Evolutionary conservation across 140 eudicot genomes (phyloP).

Genomic region (Bidens hawaiensis): DNA sequence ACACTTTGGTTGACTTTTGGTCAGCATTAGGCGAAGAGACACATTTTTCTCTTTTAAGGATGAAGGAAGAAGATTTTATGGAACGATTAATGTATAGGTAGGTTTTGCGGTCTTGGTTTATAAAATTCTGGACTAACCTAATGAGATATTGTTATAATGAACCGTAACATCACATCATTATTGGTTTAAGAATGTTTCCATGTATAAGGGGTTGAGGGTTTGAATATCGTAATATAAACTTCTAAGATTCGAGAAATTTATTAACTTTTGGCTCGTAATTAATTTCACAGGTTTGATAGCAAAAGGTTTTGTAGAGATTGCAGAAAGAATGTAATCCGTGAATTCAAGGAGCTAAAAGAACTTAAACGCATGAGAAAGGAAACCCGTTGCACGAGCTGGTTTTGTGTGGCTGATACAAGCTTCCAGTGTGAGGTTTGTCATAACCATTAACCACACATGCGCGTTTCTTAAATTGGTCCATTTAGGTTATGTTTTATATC

Average conservation of each 20-base stretch:
- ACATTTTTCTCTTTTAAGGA: conserved; percentile 69
- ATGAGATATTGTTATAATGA: neutral
- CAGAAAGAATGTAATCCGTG: conserved; percentile 91
- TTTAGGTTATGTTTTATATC: too few species aligned
- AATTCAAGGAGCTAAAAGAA: conserved; percentile 92
- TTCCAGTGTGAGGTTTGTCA: conserved; percentile 98
- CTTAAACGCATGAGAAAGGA: conserved; percentile 76
- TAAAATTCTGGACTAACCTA: conserved; percentile 1
- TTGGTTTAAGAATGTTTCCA: neutral
- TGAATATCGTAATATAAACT: too few species aligned
- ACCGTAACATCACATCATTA: neutral
- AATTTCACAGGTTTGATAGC: conserved; percentile 76
- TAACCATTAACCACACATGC: neutral
- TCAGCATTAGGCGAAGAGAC: conserved; percentile 94
- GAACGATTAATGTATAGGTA: conserved; percentile 93
- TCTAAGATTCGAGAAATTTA: neutral
- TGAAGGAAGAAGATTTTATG: conserved; percentile 98
- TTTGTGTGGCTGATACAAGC: conserved; percentile 85
- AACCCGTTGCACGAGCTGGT: conserved; percentile 88
- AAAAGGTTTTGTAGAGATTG: conserved; percentile 95
- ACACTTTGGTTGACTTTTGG: conserved; percentile 96
- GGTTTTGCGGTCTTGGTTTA: conserved; percentile 16
- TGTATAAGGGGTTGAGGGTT: too few species aligned
- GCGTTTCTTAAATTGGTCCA: too few species aligned
- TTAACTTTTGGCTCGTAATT: conserved; percentile 11